Percentiles rank a stretch among this genome's conserved stretches.
phyloP scores from a whole-genome alignment of 2,329 filamentous ascomycete species.

The Helicocarpus griseus region DNA sequence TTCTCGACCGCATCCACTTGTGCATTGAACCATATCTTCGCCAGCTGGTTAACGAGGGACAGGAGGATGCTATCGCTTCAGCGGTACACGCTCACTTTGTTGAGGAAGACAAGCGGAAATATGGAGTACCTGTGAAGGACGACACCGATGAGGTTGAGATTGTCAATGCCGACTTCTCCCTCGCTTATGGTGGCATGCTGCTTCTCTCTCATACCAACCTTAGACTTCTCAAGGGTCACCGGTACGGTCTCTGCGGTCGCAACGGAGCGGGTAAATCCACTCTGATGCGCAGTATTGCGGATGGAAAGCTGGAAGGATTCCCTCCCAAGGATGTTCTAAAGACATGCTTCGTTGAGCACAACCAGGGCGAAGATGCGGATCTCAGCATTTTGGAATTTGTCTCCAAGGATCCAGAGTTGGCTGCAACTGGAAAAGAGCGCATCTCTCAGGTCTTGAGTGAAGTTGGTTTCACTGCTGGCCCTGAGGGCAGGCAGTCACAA shows the following conservation, averaged over 20 bases:
- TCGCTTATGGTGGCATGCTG: conserved; percentile 96
- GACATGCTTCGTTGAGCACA: conserved; percentile 98
- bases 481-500: conserved; percentile 78
- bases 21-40: conserved; percentile 68
- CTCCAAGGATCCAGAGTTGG: conserved; percentile 77
- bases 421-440: conserved; percentile 64
- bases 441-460: conserved; percentile 78
- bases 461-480: conserved; percentile 86
- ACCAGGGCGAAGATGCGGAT: conserved; percentile 95
- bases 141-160: conserved; percentile 92
- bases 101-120: conserved; percentile 79
- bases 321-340: conserved; percentile 83
- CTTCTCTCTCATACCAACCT: conserved; percentile 93
- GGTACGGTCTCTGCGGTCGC: conserved; percentile 91
- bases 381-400: conserved; percentile 93
- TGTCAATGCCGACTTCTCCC: conserved; percentile 94
- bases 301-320: conserved; percentile 94
- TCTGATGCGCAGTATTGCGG: conserved; percentile 91
- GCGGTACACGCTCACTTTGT: conserved; percentile 69
- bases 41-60: conserved; percentile 54
- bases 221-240: conserved; percentile 86
- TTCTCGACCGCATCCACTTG: conserved; percentile 59
- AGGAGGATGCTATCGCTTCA: conserved; percentile 57
- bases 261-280: conserved; percentile 99
- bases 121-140: conserved; percentile 71